These are phyloP conservation scores for Afroboletus lepidellus DNA, from an alignment of 1,284 basidiomycete species.

Conservation along the genomic window DNA sequence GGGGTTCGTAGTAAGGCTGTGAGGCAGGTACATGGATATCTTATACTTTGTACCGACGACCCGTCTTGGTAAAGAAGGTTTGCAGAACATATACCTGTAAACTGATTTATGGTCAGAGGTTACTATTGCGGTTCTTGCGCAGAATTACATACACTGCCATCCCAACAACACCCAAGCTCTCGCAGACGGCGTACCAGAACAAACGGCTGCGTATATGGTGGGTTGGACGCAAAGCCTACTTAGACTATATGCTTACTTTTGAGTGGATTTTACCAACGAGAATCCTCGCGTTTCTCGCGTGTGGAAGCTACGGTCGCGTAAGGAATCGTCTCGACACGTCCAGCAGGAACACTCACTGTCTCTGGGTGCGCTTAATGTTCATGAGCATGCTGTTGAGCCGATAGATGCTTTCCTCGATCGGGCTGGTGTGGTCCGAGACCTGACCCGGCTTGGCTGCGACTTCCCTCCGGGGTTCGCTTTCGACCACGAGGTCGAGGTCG, in stretches of 20 bases:
- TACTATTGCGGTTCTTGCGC: not conserved
- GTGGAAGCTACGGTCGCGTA: constrained; percentile 57
- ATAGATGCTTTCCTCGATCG: constrained; percentile 92
- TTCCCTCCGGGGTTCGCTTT: constrained; percentile 87
- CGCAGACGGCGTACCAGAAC: constrained; percentile 87
- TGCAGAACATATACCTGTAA: constrained; percentile 88
- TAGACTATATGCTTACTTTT: constrained; percentile 50
- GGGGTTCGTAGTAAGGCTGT: constrained; percentile 3
- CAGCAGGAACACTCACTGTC: constrained; percentile 64
- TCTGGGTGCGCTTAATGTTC: constrained; percentile 88
- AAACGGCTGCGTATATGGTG: constrained; percentile 56
- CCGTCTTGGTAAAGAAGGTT: constrained; percentile 90
- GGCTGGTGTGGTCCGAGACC: constrained; percentile 86
- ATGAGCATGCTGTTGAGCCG: constrained; percentile 82
- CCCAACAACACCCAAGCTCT: constrained; percentile 71
- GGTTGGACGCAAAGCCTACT: constrained; percentile 21
- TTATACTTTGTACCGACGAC: constrained; percentile 81
- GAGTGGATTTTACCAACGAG: constrained; percentile 75
- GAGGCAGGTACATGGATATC: constrained; percentile 12
- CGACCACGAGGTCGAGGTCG: constrained; percentile 98
- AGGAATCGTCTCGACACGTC: constrained; percentile 1
- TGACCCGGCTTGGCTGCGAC: constrained; percentile 80
- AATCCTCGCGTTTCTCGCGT: constrained; percentile 82
- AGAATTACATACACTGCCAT: constrained; percentile 73
- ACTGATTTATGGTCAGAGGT: constrained; percentile 40